Conservation (phyloP, 805 yeast genomes). For the Schizosaccharomyces octosporus region DNA sequence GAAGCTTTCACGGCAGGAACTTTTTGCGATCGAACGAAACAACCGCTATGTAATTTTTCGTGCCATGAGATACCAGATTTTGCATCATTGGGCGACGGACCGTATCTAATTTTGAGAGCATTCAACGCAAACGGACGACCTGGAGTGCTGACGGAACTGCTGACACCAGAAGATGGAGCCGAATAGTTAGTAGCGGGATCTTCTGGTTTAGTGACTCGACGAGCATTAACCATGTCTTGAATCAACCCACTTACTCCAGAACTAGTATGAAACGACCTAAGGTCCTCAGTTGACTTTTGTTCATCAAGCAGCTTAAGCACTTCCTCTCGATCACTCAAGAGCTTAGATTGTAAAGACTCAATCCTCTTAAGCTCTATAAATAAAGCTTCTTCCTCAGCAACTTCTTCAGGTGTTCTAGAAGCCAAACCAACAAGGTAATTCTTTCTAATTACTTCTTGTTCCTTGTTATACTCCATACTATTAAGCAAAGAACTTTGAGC, state of each 20-base stretch:
- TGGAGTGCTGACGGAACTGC: conserved; percentile 5
- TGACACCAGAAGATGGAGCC: conserved; percentile 4
- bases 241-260: conserved; percentile 75
- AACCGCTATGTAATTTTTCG: conserved; percentile 38
- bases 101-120: not conserved
- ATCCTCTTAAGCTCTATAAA: conserved; percentile 81
- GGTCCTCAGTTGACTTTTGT: not conserved
- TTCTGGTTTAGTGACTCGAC: conserved; percentile 23
- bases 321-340: conserved; percentile 59
- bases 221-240: conserved; percentile 45
- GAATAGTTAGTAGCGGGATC: conserved; percentile 2
- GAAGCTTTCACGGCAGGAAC: conserved; percentile 60
- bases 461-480: conserved; percentile 41
- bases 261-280: not conserved
- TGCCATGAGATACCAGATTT: conserved; percentile 55
- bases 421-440: conserved; percentile 52
- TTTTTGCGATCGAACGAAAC: conserved; percentile 52
- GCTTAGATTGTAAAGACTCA: conserved; percentile 75
- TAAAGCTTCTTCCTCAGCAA: conserved; percentile 89
- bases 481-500: conserved; percentile 32
- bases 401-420: conserved; percentile 77
- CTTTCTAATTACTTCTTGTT: conserved; percentile 56
- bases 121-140: conserved; percentile 27
- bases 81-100: not conserved
- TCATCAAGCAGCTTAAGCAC: conserved; percentile 60